Base-by-base conservation (phyloP, 116 monocot genomes). In the Trichopus zeylanicus region DNA sequence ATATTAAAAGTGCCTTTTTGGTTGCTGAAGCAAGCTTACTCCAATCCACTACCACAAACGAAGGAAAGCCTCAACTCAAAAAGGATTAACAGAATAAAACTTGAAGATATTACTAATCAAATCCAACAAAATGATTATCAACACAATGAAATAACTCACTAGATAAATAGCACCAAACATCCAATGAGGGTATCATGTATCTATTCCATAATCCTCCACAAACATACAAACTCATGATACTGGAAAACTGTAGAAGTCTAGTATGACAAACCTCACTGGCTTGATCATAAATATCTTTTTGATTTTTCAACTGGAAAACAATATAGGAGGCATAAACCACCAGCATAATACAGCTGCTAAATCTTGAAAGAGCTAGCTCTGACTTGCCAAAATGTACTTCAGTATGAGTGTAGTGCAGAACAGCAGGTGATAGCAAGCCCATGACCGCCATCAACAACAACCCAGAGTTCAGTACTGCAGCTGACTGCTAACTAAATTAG, bases 291-390 rank as follows among this genome's bases (percentile, higher is more conserved):
- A 53, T 29, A 32, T 49, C 54, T 26, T 62, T 66, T 6, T 68
- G 70, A 62, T 57, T 73, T 35, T 58, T 80, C 39, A 94, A 56
- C 68, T 94, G 89, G 59, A 75, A 94, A 69, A 78, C 31, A 16
- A 94, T 59, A 51, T 83, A 89, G 57, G 67, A 61, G 1, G 70
- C 78, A 72, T 94, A 94, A 18, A 82, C 86, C 35, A 80, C 58
- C 16, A 89, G 85, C 86, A 89, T 94, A n/a, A 88, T 31, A 31
- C 88, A 84, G 63, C 92, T 92, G 75, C 81, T 84, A 58, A 92
- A 92, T 75, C 92, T 87, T 22, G 92, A 92, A 26, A 92, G 80
- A 18, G 73, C 73, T 37, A 92, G 56, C 25, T 87, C 87, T 29
- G 92, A 92, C 53, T 72, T 78, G n/a, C 87, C 81, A 51, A 52